Evolutionary conservation across 208 protist species (phyloP).

Genomic region (Crithidia thermophila): DNA sequence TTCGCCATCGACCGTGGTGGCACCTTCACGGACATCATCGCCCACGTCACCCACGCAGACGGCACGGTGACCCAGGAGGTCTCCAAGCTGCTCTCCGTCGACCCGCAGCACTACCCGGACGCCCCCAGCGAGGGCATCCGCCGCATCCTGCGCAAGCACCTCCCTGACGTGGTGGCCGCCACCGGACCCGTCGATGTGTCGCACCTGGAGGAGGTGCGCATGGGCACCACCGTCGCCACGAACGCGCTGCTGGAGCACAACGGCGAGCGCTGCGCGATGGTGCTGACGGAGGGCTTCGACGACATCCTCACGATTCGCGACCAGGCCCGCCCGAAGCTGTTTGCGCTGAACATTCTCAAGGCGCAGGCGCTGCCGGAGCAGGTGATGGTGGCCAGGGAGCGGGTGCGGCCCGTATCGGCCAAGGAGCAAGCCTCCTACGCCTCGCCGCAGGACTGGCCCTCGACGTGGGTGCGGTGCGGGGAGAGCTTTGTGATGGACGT

Average conservation of each 20-base stretch:
- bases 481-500: constrained; percentile 81
- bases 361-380: constrained; percentile 89
- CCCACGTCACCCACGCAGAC: constrained; percentile 46
- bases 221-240: constrained; percentile 97
- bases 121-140: constrained; percentile 96
- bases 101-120: constrained; percentile 94
- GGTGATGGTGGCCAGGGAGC: constrained; percentile 85
- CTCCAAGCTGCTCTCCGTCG: constrained; percentile 94
- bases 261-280: constrained; percentile 88
- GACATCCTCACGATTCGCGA: constrained; percentile 95
- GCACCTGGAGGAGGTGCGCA: constrained; percentile 92
- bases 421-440: constrained; percentile 38
- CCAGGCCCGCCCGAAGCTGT: constrained; percentile 93
- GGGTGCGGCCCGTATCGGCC: constrained; percentile 70
- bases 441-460: constrained; percentile 37
- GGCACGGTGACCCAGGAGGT: constrained; percentile 47
- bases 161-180: constrained; percentile 32
- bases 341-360: constrained; percentile 92
- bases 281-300: constrained; percentile 93
- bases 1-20: constrained; percentile 95
- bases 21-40: constrained; percentile 96
- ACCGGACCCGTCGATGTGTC: constrained; percentile 61
- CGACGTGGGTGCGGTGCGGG: constrained; percentile 58
- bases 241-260: constrained; percentile 97
- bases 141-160: constrained; percentile 73